Percentiles rank a stretch among this genome's conserved stretches.
These are phyloP conservation scores for Pterula multifida DNA, from an alignment of 1,284 basidiomycete species.

Conservation along the genomic window DNA sequence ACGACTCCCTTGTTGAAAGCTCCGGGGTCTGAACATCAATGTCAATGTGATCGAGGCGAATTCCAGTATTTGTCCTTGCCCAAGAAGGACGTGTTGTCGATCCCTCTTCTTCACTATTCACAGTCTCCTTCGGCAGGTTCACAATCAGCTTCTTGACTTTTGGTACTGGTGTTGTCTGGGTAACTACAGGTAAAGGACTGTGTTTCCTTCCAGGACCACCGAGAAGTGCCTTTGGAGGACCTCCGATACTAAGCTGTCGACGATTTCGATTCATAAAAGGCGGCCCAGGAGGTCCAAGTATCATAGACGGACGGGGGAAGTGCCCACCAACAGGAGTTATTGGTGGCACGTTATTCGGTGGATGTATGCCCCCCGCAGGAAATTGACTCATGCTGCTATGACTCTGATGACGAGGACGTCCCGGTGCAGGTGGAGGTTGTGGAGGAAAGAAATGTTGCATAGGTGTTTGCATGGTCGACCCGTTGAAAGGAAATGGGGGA, in stretches of 20 bases:
- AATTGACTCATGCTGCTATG: conserved; percentile 49
- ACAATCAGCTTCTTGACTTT: conserved; percentile 21
- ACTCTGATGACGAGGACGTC: conserved; percentile 37
- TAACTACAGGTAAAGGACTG: conserved; percentile 43
- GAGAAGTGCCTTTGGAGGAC: conserved; percentile 69
- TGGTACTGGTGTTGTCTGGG: conserved; percentile 16
- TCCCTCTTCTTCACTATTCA: conserved; percentile 30
- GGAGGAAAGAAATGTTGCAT: conserved; percentile 53
- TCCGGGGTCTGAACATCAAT: conserved; percentile 31
- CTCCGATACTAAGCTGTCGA: conserved; percentile 62
- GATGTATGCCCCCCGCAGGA: conserved; percentile 44
- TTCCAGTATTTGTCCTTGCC: conserved; percentile 46
- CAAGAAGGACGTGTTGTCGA: conserved; percentile 37
- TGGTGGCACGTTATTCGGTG: conserved; percentile 35
- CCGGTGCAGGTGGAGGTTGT: conserved; percentile 35
- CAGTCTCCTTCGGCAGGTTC: conserved; percentile 60
- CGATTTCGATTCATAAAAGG: conserved; percentile 36
- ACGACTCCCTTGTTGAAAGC: conserved; percentile 36
- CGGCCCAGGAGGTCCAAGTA: conserved; percentile 28
- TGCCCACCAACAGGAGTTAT: conserved; percentile 49
- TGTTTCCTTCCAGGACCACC: conserved; percentile 67
- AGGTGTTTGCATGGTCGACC: conserved; percentile 47
- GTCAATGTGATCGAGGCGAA: conserved; percentile 26
- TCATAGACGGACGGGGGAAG: conserved; percentile 43
- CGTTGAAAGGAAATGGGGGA: conserved; percentile 35